These are phyloP conservation scores for Penicillium corylophilum DNA, from an alignment of 2,329 filamentous ascomycete species.

Conservation along the genomic window DNA sequence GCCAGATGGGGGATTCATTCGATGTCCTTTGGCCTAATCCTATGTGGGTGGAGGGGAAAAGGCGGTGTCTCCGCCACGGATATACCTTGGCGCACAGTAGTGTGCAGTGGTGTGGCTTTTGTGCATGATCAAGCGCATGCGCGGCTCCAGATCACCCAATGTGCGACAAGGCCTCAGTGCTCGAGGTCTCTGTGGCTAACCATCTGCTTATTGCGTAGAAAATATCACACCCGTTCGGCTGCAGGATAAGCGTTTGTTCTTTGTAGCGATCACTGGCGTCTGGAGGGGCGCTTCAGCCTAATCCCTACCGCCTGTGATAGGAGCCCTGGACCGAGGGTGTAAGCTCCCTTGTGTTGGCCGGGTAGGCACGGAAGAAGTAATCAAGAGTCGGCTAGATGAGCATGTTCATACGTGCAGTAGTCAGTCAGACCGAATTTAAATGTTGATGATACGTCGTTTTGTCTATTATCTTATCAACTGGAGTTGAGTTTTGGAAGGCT, in stretches of 20 bases:
- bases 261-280: constrained; percentile 5
- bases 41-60: constrained; percentile 12
- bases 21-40: not conserved
- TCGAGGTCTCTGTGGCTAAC: not conserved
- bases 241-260: constrained; percentile 1
- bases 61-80: constrained; percentile 23
- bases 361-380: constrained; percentile 10
- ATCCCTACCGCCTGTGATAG: constrained; percentile 19
- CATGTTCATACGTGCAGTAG: constrained; percentile 11
- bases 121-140: constrained; percentile 14
- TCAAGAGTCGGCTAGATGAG: constrained; percentile 3
- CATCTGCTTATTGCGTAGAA: not conserved
- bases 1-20: constrained; percentile 1
- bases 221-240: not conserved
- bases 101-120: constrained; percentile 11
- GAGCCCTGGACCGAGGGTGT: constrained; percentile 15
- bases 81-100: constrained; percentile 17
- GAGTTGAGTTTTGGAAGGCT: not conserved
- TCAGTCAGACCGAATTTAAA: constrained; percentile 16
- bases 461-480: constrained; percentile 15
- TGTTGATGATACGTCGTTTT: constrained; percentile 1
- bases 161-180: constrained; percentile 3
- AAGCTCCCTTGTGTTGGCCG: constrained; percentile 15
- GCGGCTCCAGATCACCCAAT: constrained; percentile 15
- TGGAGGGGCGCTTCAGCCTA: constrained; percentile 7